Evolutionary conservation across 768 basidiomycete species (phyloP), one percentile per base, ranked within the genome.

Genomic region (Russula earlei): DNA sequence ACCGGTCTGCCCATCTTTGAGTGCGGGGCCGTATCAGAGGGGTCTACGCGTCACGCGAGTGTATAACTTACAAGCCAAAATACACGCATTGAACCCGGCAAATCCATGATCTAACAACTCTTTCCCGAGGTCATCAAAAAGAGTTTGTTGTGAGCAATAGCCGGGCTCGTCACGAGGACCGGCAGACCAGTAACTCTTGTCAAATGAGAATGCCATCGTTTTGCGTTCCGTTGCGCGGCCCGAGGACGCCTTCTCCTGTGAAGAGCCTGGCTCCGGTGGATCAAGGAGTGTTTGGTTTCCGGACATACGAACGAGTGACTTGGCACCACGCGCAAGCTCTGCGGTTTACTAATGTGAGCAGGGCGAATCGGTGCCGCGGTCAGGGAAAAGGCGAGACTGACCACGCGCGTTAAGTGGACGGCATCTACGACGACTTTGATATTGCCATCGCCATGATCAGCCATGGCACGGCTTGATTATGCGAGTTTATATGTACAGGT

Each of bases 151-250:
- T 4, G 87, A 91, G 63, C 92, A 94, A 67, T 97, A 98, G 14
- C 78, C 76, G 0, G 90, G 85, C 55, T 96, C 95, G 66, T 93
- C 88, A 64, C 89, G 77, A 10, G 87, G 77, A 1, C 93, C 91
- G 14, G 92, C 92, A 38, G 91, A 93, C 94, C 93, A 95, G 70
- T 97, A 98, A 52, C 87, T 89, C 78, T 94, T 95, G 79, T 98
- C 95, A 63, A 97, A 98, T 60, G 87, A 86, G 71, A 98, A 98
- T 0, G 79, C 70, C 82, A 93, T 87, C 6, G 84, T 80, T 74
- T 88, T 95, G 63, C 90, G 83, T 70, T 96, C 94, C 8, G 87
- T 85, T 17, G 91, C 88, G 65, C 90, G 87, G 65, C 88, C 89
- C 19, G 79, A 69, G 66, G 83, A 80, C 53, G 71, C 66, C 63